Evolutionary conservation across 2,329 filamentous ascomycete genomes (phyloP), one percentile per base, ranked within the genome.

Genomic region (Talaromyces sp.): DNA sequence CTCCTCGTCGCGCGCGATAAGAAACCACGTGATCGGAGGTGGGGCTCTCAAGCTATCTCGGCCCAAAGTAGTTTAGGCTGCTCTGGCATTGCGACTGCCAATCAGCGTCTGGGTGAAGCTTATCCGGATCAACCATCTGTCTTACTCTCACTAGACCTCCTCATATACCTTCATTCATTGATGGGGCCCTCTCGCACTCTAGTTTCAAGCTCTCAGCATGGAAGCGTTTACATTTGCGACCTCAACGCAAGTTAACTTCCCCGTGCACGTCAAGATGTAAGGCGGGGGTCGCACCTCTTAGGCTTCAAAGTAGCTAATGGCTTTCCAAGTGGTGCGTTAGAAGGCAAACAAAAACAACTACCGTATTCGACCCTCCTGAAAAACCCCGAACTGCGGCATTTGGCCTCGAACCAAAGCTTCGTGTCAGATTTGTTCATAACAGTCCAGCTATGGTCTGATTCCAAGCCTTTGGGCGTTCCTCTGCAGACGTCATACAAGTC

Each of bases 211-310:
- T 31, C 53, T 9, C 34, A 33, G 5, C 51, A 97, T 97, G 92
- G 95, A 99, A 78, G 89, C 93, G 58, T 97, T 96, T 78, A 96
- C 93, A 33, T 98, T 98, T 80, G 93, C 92, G 68, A 91, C 88
- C 72, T 96, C 95, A 63, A 89, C 92, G 67, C 87, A 91, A 75
- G 83, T 98, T 68, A 84, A 92, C 68, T 85, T 93, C 66, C 87
- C 90, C 23, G 81, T 88, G 59, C 81, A 82, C 68, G 78, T 88
- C 65, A 86, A 84, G 76, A 85, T 89, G 86, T 88, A 78, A 56
- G 62, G 34, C 54, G 7, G 10, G 10, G 36, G 47, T 54, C 12
- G 5, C 42, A 54, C 7, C 23, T 23, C 53, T 33, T 33, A 57
- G 34, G 36, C 28, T 28, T 18, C 44, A 53, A 23, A 27, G 14